Evolutionary conservation across 208 protist genomes (phyloP), one percentile per base, ranked within the genome.

Genomic region (Wallacemonas sp.): DNA sequence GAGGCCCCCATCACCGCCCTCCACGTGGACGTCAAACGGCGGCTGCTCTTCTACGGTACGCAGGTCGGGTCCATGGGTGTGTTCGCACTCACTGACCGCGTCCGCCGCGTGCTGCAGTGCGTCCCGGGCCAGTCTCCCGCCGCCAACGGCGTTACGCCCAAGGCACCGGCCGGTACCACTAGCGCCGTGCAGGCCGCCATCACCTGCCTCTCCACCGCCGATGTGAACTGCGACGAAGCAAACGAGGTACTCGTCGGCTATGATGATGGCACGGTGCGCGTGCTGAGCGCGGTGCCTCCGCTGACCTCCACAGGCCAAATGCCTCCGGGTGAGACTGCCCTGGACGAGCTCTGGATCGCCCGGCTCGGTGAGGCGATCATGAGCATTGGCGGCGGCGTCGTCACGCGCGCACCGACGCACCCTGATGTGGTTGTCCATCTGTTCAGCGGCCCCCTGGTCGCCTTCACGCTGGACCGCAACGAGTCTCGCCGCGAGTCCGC

Each of bases 191-290:
- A 66, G 58, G 50, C 73, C 21, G 53, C 58, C n/a, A 68, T 96
- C 19, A 86, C 76, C 1, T 70, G 78, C 36, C 34, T 96, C 30
- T 41, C 67, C 17, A 42, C 78, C 9, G 63, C 59, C 42, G 89
- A 95, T 58, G 76, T 94, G 33, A 88, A 90, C 62, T 54, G 36
- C 12, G 87, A 95, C 54, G 73, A 68, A 0, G 62, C 64, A 22
- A 71, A 79, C 1, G 92, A 97, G 59, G 34, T 97, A 9, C 63
- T 97, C 12, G 80, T 90, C 3, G 88, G 88, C 53, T 83, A 78
- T 57, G 83, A 92, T 30, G 79, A 94, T 71, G 92, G 92, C 46
- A 68, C 67, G 2, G 70, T 97, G 44, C 60, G 73, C n/a, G 74
- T 95, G n/a, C 80, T 87, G 8, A 63, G 66, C 33, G 41, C 87